A percentile compares a stretch with the other conserved stretches of the same genome.
Evolutionary conservation across 2,329 filamentous ascomycete species (phyloP).

Genomic region (Bretziella fagacearum): DNA sequence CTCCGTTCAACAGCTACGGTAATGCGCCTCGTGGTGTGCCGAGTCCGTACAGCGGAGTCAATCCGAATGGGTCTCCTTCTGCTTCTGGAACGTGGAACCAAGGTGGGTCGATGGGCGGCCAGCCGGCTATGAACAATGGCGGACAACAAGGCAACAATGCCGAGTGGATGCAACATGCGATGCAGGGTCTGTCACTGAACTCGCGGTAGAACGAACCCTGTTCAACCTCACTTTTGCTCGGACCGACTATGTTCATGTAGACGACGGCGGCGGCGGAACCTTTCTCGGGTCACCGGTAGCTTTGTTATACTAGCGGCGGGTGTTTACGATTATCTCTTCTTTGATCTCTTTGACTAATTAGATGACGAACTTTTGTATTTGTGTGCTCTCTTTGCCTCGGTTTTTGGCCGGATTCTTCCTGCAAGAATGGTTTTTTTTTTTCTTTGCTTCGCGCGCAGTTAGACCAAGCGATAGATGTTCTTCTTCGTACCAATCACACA

Average conservation of each 20-base stretch:
- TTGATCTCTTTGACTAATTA: too few species aligned
- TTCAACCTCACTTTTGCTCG: background rate
- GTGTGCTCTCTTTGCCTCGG: conserved; percentile 10
- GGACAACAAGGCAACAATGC: conserved; percentile 21
- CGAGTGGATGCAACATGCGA: conserved; percentile 42
- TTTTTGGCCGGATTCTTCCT: conserved; percentile 10
- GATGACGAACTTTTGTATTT: background rate
- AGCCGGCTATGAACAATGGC: conserved; percentile 3
- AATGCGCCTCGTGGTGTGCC: conserved; percentile 8
- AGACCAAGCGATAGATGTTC: conserved; percentile 7
- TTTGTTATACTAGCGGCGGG: too few species aligned
- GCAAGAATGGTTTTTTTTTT: conserved; percentile 16
- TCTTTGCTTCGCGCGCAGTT: conserved; percentile 1
- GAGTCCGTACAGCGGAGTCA: conserved; percentile 8
- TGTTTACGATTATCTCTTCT: too few species aligned
- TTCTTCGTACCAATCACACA: too few species aligned
- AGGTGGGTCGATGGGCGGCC: background rate
- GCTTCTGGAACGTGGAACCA: background rate
- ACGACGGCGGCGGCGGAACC: too few species aligned
- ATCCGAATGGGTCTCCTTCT: background rate
- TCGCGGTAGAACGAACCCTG: conserved; percentile 27
- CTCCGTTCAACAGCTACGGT: conserved; percentile 4
- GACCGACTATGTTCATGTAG: background rate
- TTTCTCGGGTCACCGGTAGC: too few species aligned
- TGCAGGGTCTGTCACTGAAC: conserved; percentile 58